Evolutionary conservation across 805 yeast species (phyloP).

Genomic region (Starmerella kuoi): DNA sequence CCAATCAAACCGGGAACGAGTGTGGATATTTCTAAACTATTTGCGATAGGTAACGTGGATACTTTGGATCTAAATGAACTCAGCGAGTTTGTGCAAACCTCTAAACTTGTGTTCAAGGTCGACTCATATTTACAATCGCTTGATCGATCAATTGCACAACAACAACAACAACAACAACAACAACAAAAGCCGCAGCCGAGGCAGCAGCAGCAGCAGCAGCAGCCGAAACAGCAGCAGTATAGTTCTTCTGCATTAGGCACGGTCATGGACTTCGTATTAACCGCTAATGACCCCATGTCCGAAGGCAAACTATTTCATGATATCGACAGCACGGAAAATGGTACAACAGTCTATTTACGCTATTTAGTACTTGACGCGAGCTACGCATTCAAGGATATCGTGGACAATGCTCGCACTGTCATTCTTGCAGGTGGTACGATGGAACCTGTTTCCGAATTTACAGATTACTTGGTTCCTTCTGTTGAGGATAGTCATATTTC

Average conservation of each 20-base stretch:
- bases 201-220: too few relatives aligned
- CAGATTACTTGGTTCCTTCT: conserved; percentile 53
- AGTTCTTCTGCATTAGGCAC: conserved; percentile 4
- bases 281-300: conserved; percentile 57
- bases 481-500: conserved; percentile 34
- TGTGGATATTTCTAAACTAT: conserved; percentile 41
- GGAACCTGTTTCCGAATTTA: conserved; percentile 74
- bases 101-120: conserved; percentile 74
- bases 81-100: conserved; percentile 46
- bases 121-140: conserved; percentile 48
- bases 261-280: conserved; percentile 49
- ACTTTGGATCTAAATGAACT: conserved; percentile 56
- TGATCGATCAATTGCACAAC: not conserved
- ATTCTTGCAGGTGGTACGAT: conserved; percentile 89
- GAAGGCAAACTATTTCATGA: conserved; percentile 76
- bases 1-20: conserved; percentile 41
- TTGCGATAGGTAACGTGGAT: conserved; percentile 53
- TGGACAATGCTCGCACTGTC: conserved; percentile 54
- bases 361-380: conserved; percentile 76
- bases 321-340: conserved; percentile 19
- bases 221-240: not conserved
- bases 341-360: conserved; percentile 31
- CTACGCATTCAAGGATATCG: conserved; percentile 50
- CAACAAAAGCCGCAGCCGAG: conserved; percentile 4
- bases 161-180: not conserved